These are phyloP conservation scores for Chloris gayana DNA, from an alignment of 176 grass and related monocot species.

Conservation along the genomic window DNA sequence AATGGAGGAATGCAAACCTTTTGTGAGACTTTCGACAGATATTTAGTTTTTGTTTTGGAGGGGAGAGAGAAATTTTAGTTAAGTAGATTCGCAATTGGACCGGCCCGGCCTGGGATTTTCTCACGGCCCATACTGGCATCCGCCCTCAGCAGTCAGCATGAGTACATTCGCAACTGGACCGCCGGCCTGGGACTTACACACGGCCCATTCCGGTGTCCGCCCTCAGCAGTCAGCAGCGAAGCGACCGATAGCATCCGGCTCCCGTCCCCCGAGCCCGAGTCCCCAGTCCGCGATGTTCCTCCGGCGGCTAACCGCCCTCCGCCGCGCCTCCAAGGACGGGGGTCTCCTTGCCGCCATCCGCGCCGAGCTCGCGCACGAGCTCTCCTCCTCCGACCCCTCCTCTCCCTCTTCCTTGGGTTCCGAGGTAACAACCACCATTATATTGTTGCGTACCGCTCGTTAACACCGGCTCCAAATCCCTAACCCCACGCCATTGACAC, in stretches of 20 bases:
- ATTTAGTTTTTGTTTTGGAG: no score
- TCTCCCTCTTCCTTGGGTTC: conserved; percentile 6
- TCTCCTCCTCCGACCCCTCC: conserved; percentile 31
- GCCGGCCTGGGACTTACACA: no score
- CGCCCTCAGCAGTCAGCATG: background rate
- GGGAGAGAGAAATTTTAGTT: no score
- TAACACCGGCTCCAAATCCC: background rate
- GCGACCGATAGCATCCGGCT: no score
- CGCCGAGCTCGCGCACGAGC: conserved; percentile 65
- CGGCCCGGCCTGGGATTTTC: background rate
- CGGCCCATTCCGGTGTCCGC: no score
- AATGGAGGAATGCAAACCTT: no score
- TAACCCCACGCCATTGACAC: background rate
- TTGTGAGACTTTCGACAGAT: no score
- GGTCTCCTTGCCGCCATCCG: conserved; percentile 56
- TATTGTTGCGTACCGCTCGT: background rate
- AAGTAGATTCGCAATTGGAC: background rate
- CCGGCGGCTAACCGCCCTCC: conserved; percentile 37
- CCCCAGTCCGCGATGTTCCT: conserved; percentile 20
- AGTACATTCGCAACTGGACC: no score
- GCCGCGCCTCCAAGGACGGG: conserved; percentile 36
- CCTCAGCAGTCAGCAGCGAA: no score
- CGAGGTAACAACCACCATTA: conserved; percentile 25
- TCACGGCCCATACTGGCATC: background rate
- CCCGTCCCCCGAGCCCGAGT: background rate